Percentiles rank a stretch among this genome's conserved stretches.
Evolutionary conservation across 768 basidiomycete species (phyloP).

Genomic region (Suillus plorans): DNA sequence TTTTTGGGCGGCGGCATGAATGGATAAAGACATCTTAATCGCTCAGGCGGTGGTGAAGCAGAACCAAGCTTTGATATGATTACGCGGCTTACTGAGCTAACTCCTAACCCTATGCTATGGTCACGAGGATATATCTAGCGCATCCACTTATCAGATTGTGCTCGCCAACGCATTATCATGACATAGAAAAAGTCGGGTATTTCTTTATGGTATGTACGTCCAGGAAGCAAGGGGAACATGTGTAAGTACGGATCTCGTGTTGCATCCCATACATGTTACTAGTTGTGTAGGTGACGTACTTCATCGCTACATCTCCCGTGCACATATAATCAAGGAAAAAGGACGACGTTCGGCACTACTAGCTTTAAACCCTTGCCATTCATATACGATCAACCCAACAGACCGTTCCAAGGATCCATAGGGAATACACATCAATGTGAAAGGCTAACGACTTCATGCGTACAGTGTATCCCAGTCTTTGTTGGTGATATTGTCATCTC

Average conservation of each 20-base stretch:
- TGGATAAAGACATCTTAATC: slow-evolving; percentile 44
- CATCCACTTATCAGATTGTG: not conserved
- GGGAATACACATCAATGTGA: not conserved
- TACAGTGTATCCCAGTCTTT: slow-evolving; percentile 84
- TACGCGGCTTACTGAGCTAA: slow-evolving; percentile 11
- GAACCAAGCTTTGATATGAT: not conserved
- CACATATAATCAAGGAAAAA: not conserved
- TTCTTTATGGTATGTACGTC: not conserved
- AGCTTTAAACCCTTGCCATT: not conserved
- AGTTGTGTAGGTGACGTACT: not conserved
- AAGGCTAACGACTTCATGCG: not conserved
- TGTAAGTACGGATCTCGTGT: not conserved
- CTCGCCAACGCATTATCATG: not conserved
- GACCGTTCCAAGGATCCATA: not conserved
- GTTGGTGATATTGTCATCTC: slow-evolving; percentile 84
- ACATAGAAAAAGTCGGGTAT: not conserved
- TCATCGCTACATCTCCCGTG: not conserved
- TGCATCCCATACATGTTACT: not conserved
- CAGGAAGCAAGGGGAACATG: not conserved
- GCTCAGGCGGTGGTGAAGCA: not conserved
- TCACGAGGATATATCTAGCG: slow-evolving; percentile 5
- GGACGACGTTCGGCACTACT: not conserved
- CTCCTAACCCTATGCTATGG: slow-evolving; percentile 26
- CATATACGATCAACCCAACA: not conserved
- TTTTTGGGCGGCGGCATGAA: slow-evolving; percentile 71